These are phyloP conservation scores for Rhodotorula sp. DNA, from an alignment of 1,284 basidiomycete species.

Conservation along the genomic window DNA sequence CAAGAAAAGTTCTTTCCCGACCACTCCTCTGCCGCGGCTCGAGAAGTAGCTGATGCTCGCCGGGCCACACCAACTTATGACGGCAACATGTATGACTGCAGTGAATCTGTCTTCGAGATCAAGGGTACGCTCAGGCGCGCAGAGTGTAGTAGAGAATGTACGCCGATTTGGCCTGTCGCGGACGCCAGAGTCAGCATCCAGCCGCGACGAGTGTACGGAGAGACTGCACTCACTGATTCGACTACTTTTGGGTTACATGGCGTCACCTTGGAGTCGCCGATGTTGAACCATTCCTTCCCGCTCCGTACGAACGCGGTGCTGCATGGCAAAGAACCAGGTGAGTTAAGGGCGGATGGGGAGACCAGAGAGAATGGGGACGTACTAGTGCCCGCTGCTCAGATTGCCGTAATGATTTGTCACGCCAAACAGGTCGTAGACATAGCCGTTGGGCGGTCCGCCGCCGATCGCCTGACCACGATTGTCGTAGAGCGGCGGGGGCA, in stretches of 20 bases:
- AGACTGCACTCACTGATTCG: slow-evolving; percentile 13
- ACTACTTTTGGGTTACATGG: slow-evolving; percentile 26
- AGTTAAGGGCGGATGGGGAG: not conserved
- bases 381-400: slow-evolving; percentile 86
- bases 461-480: slow-evolving; percentile 14
- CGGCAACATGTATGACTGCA: too few species aligned
- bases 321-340: not conserved
- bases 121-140: not conserved
- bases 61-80: too few species aligned
- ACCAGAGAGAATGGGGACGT: slow-evolving; percentile 48
- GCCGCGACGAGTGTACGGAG: not conserved
- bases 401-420: slow-evolving; percentile 80
- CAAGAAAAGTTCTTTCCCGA: too few species aligned
- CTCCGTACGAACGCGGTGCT: slow-evolving; percentile 43
- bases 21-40: too few species aligned
- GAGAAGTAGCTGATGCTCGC: too few species aligned
- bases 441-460: slow-evolving; percentile 38
- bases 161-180: slow-evolving; percentile 25
- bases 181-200: not conserved
- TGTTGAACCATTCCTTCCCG: slow-evolving; percentile 40
- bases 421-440: slow-evolving; percentile 52
- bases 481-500: slow-evolving; percentile 60
- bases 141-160: slow-evolving; percentile 36
- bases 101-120: too few species aligned
- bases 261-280: slow-evolving; percentile 44